These are phyloP conservation scores for Chalaropsis thielavioides DNA, from an alignment of 2,329 filamentous ascomycete species.

Conservation along the genomic window DNA sequence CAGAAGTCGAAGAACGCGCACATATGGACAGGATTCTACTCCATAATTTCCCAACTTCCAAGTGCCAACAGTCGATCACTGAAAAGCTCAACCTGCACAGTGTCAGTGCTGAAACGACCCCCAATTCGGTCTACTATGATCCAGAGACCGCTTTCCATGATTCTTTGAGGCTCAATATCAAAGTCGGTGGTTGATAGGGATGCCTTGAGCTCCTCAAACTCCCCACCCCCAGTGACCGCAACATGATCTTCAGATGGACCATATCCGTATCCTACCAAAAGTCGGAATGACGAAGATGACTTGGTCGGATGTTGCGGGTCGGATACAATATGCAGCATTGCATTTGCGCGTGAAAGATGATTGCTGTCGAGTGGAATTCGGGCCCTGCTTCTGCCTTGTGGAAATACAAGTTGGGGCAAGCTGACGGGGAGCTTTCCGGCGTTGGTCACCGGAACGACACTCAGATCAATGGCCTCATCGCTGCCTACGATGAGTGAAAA, in stretches of 20 bases:
- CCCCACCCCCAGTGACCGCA: constrained; percentile 53
- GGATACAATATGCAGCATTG: constrained; percentile 4
- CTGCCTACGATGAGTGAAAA: constrained; percentile 67
- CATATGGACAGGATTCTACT: not conserved
- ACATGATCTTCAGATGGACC: constrained; percentile 53
- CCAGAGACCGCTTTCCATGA: constrained; percentile 50
- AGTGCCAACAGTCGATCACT: constrained; percentile 34
- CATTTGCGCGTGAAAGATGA: constrained; percentile 8
- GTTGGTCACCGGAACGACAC: constrained; percentile 52
- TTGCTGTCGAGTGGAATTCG: constrained; percentile 23
- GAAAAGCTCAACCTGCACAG: constrained; percentile 39
- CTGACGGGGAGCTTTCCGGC: constrained; percentile 57
- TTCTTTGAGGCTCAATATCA: constrained; percentile 53
- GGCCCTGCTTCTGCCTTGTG: constrained; percentile 27
- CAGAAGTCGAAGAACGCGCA: not conserved
- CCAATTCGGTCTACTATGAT: constrained; percentile 69
- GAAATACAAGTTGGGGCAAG: constrained; percentile 42
- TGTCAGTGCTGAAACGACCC: constrained; percentile 28
- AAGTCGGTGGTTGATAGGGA: constrained; percentile 59
- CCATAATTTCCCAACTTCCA: constrained; percentile 29
- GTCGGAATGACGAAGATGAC: constrained; percentile 45
- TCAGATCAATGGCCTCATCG: constrained; percentile 34
- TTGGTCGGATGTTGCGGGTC: constrained; percentile 5
- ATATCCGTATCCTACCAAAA: constrained; percentile 59
- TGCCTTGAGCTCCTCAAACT: constrained; percentile 53